Evolutionary conservation across 23 red algal genomes (phyloP), one percentile per base, ranked within the genome.

Genomic region (Gracilaria gracilis): DNA sequence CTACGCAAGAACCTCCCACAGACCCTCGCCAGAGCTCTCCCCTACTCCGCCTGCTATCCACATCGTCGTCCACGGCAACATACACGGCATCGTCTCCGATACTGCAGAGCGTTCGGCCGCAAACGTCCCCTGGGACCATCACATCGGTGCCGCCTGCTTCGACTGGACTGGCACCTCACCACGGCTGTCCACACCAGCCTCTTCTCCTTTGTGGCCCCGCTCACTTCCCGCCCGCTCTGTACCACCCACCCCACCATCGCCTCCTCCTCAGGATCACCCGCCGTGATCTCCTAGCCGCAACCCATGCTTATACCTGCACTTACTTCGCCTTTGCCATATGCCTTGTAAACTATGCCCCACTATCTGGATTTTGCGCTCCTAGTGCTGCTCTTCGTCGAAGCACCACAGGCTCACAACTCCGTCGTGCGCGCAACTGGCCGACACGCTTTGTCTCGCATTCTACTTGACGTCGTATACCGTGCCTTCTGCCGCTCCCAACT

Each of bases 361-460:
- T 20, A 2, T 4, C 46, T 31, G 11, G 40, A n/a, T 35, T 51
- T 46, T 31, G 35, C 42, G 39, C 53, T 33, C 29, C 17, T 75
- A 29, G 13, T 42, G 67, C 29, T 50, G 23, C 46, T 33, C 64
- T 17, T 85, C 75, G 65, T 98, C 93, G 82, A 94, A 98, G 69
- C 90, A 93, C 96, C 96, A 98, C 36, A 89, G 54, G 58, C 80
- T 71, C 12, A 90, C 96, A 31, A 89, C 36, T 20, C 93, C 93
- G 70, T 98, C 93, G 53, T 98, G 90, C 42, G 90, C 91, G 76
- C 97, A 96, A 79, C 90, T 94, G 33, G 94, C 97, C 23, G 96
- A 28, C 62, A 99, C 73, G 82, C 97, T 95, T 79, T 95, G 97
- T 39, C 94, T 62, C 44, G 84, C 77, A 87, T 83, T 94, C 97